Evolutionary conservation across 108 stramenopile species (phyloP), one percentile per base, ranked within the genome.

Genomic region (Fragilariopsis cylindrus): DNA sequence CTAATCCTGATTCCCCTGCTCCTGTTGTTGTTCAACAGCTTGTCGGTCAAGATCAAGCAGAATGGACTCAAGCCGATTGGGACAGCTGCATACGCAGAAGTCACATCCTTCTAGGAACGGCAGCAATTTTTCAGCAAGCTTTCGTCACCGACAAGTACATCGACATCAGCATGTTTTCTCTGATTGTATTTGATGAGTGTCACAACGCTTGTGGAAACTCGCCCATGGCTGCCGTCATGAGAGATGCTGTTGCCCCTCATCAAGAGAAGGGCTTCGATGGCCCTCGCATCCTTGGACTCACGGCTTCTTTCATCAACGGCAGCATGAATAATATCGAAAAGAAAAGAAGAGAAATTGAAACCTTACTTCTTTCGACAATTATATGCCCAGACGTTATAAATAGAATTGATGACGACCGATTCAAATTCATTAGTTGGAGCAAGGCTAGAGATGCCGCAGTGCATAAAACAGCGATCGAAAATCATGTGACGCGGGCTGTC

Each of bases 141-240:
- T 64, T 64, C 40, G 63, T 64, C 4, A 42, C 63, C 16, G 41
- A 30, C 63, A 64, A 64, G 43, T 64, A 41, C 63, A 39, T 64
- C 63, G 19, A 19, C 19, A 40, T 64, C 12, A 42, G 40, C 63
- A 19, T 16, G 3, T 64, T 64, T 40, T 43, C 41, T 12, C 40
- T 64, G 7, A 43, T 64, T 42, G 43, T 64, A 6, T 64, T 64
- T 7, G 63, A 64, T 64, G 63, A 64, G 43, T 64, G 63, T 42
- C 63, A 64, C 63, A 64, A 64, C 6, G 19, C 30, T 7, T 39
- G 40, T 40, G 63, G 63, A 39, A 64, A 42, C 40, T 30, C 63
- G n/a, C 63, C 63, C 63, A 64, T 64, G 63, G 63, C 63, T 40
- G 12, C 41, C 40, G 19, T 64, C 41, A 64, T 64, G 63, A 64